phyloP scores from a whole-genome alignment of 2,329 filamentous ascomycete species.

The Paecilomyces dactylethromorphus region DNA sequence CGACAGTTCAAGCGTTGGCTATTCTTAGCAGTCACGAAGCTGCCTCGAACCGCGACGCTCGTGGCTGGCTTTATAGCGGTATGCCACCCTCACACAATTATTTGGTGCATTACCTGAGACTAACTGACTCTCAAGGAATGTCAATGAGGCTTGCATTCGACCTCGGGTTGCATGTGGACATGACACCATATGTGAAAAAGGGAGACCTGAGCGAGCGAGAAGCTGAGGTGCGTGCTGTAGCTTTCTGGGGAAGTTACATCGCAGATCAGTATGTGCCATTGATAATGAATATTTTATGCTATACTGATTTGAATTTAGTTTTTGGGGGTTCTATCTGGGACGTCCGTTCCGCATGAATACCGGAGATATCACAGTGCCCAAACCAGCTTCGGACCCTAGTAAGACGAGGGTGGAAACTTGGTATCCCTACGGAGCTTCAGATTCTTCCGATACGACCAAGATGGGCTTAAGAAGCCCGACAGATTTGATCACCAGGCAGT shows the following conservation, averaged over 20 bases:
- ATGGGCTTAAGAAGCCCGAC: constrained; percentile 21
- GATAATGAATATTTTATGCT: neutral
- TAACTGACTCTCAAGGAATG: constrained; percentile 26
- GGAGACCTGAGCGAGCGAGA: constrained; percentile 34
- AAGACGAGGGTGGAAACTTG: constrained; percentile 22
- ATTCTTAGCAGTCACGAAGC: constrained; percentile 41
- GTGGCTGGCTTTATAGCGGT: constrained; percentile 44
- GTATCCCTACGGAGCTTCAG: constrained; percentile 23
- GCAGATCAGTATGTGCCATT: constrained; percentile 30
- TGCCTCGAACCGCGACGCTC: constrained; percentile 37
- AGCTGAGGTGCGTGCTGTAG: constrained; percentile 31
- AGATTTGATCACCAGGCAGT: constrained; percentile 30
- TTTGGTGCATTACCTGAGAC: neutral
- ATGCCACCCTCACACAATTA: neutral
- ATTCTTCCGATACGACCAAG: constrained; percentile 8
- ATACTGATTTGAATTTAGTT: constrained; percentile 14
- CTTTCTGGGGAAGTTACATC: constrained; percentile 40
- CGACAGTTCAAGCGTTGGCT: constrained; percentile 42
- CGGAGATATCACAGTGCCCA: constrained; percentile 34
- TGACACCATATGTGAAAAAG: constrained; percentile 32
- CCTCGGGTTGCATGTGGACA: constrained; percentile 37
- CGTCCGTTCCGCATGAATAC: constrained; percentile 36
- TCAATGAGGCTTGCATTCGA: constrained; percentile 41
- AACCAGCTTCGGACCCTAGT: constrained; percentile 24
- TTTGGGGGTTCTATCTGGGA: constrained; percentile 39